phyloP scores from a whole-genome alignment of 2,329 filamentous ascomycete genomes.

The Diaporthe ampelina region DNA sequence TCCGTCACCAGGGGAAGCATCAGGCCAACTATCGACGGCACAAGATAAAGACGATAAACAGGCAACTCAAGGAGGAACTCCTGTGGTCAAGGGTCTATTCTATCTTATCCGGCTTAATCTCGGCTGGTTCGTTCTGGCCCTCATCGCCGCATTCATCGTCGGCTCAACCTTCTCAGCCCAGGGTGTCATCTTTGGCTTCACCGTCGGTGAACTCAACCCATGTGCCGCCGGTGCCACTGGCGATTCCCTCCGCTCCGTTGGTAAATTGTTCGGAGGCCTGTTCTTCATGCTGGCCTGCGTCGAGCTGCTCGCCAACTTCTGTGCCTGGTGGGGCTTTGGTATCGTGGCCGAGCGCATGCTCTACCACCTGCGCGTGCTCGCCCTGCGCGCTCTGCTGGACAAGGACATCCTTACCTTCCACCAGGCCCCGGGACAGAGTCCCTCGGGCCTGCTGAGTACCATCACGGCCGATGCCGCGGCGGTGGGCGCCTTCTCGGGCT shows the following conservation, averaged over 20 bases:
- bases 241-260: neutral
- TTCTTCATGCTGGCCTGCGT: slow-evolving; percentile 14
- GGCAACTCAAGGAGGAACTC: neutral
- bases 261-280: neutral
- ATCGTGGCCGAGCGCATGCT: slow-evolving; percentile 4
- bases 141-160: slow-evolving; percentile 2
- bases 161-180: slow-evolving; percentile 16
- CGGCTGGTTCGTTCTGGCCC: neutral
- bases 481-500: neutral
- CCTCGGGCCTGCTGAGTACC: neutral
- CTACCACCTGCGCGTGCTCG: neutral
- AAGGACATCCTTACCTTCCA: slow-evolving; percentile 6
- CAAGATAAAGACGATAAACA: neutral
- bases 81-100: neutral
- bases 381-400: neutral
- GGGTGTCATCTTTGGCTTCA: neutral
- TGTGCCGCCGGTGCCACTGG: neutral
- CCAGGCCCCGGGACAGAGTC: neutral
- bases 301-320: slow-evolving; percentile 7
- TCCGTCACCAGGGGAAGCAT: neutral
- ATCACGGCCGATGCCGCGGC: neutral
- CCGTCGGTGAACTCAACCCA: slow-evolving; percentile 9
- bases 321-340: slow-evolving; percentile 1
- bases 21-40: neutral
- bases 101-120: neutral